These are phyloP conservation scores for Plasmodium berghei DNA, from an alignment of 169 alveolate genomes.

Conservation along the genomic window DNA sequence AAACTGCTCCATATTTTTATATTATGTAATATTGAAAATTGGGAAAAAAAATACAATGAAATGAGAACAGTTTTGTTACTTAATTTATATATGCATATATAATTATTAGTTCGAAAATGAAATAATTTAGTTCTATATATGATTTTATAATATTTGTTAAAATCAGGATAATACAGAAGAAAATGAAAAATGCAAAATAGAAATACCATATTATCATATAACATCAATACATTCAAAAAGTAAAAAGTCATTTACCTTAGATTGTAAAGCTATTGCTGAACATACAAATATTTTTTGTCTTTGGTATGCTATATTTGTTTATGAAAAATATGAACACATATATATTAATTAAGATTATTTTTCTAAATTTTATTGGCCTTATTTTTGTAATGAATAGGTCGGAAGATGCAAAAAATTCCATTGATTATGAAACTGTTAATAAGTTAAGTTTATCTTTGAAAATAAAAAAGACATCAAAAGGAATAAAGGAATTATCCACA, in stretches of 20 bases:
- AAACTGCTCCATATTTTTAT: constrained; percentile 49
- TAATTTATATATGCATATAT: not conserved
- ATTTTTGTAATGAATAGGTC: constrained; percentile 26
- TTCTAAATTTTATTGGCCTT: not conserved
- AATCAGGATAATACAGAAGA: constrained; percentile 55
- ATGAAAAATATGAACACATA: not conserved
- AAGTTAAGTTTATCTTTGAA: constrained; percentile 45
- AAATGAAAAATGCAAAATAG: constrained; percentile 73
- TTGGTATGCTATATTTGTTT: constrained; percentile 17
- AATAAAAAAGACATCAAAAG: constrained; percentile 49
- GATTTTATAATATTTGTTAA: not conserved
- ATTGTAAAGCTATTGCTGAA: constrained; percentile 65
- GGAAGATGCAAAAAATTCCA: constrained; percentile 40
- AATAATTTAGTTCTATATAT: too few relatives aligned
- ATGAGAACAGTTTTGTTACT: not conserved
- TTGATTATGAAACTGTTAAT: constrained; percentile 54
- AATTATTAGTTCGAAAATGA: not conserved
- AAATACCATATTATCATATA: constrained; percentile 68
- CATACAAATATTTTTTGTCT: constrained; percentile 72
- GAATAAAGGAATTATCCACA: constrained; percentile 6
- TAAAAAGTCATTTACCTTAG: constrained; percentile 14
- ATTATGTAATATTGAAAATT: constrained; percentile 22
- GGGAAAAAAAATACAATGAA: not conserved
- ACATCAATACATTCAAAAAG: constrained; percentile 21
- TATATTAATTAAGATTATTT: too few relatives aligned